Evolutionary conservation across 257 asterid genomes (phyloP).

Genomic region (Lithospermum erythrorhizon): DNA sequence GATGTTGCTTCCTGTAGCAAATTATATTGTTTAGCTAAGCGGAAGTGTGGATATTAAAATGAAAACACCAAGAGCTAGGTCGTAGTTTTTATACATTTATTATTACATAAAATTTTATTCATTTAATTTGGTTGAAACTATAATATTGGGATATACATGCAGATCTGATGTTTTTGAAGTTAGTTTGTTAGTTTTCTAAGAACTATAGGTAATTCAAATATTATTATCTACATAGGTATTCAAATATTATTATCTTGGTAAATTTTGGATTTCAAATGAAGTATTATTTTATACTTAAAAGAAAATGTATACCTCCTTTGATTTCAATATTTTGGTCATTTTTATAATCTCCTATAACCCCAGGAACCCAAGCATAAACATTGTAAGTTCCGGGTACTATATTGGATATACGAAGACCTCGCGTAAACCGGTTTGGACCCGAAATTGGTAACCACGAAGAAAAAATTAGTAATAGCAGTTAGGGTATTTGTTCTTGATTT

Average conservation of each 20-base stretch:
- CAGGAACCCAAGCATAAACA: conserved; percentile 59
- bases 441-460: conserved; percentile 63
- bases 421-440: conserved; percentile 36
- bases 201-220: no score
- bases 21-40: background rate
- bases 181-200: no score
- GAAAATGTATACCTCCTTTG: conserved; percentile 22
- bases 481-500: no score
- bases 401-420: conserved; percentile 37
- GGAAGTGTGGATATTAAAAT: no score
- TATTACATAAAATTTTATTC: no score
- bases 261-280: no score
- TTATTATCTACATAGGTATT: no score
- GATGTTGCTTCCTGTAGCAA: conserved; percentile 10
- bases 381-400: conserved; percentile 34
- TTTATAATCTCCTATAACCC: conserved; percentile 55
- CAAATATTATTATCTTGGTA: no score
- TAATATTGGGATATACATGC: background rate
- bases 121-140: background rate
- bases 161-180: no score
- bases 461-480: background rate
- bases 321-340: conserved; percentile 15
- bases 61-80: no score
- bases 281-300: background rate
- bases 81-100: no score